Evolutionary conservation across 371 early-diverging fungal genomes (phyloP), one percentile per base, ranked within the genome.

Genomic region (Rhizomucor miehei): DNA sequence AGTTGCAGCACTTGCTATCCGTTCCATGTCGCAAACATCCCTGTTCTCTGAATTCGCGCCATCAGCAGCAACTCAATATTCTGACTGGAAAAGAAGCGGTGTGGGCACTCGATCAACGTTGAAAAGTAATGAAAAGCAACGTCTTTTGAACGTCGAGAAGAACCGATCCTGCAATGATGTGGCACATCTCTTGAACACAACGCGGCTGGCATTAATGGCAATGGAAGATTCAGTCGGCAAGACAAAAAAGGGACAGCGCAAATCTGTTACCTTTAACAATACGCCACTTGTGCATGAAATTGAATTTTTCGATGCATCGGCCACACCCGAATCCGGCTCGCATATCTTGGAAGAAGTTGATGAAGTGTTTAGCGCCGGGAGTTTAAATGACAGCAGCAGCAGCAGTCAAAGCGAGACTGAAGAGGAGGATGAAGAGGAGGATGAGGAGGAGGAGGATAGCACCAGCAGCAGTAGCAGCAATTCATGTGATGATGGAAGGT

Each of bases 1-100:
- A 54, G 47, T 65, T 11, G 65, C 65, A 6, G 47, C 60, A 20
- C 49, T 65, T 13, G 60, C 57, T 37, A 65, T 65, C 48, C 49
- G 51, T 11, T 43, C 60, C 8, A 58, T 37, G 16, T 37, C 52
- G 14, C 60, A 54, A 20, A 51, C 49, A 13, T 55, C 53, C 6
- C 54, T 56, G n/a, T 51, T 61, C 16, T 48, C 57, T 0, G 46
- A 57, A 47, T 41, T 16, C 29, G 24, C 41, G 17, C 45, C 50
- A 16, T 10, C 23, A 44, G 21, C 12, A 17, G 21, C 49, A 50
- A 24, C 34, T 46, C 44, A 29, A 21, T 34, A 23, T 35, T 35
- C 37, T 23, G 41, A 51, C 9, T 51, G 46, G 51, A 38, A 21
- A 14, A n/a, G 29, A 29, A 29, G 29, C 29, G 8, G 29, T 8